Evolutionary conservation across 768 basidiomycete species (phyloP).

Genomic region (Suillus decipiens): DNA sequence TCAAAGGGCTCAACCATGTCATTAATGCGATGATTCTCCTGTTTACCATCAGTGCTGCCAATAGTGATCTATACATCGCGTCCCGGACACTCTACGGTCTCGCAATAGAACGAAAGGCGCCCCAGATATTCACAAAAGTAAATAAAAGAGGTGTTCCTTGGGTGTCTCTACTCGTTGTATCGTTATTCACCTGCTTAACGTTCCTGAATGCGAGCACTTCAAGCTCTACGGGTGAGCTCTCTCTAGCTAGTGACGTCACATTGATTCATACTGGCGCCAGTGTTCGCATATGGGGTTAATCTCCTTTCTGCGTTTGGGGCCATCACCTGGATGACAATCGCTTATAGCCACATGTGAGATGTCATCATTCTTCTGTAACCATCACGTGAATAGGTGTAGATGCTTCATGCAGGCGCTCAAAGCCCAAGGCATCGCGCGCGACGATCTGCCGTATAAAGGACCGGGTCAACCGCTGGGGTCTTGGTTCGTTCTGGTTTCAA

Average conservation of each 20-base stretch:
- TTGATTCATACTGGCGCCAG: slow-evolving; percentile 9
- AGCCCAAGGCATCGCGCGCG: slow-evolving; percentile 43
- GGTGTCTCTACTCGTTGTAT: slow-evolving; percentile 52
- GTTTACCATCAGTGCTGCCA: slow-evolving; percentile 65
- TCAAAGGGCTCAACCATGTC: slow-evolving; percentile 60
- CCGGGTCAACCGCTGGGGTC: slow-evolving; percentile 64
- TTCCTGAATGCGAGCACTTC: slow-evolving; percentile 60
- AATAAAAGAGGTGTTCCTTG: slow-evolving; percentile 50
- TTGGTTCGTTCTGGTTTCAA: slow-evolving; percentile 59
- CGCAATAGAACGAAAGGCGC: slow-evolving; percentile 53
- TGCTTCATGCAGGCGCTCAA: slow-evolving; percentile 52
- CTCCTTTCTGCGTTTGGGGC: slow-evolving; percentile 44
- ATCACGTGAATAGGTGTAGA: slow-evolving; percentile 29
- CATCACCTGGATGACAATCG: slow-evolving; percentile 46
- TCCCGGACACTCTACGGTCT: slow-evolving; percentile 57
- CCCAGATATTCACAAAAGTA: slow-evolving; percentile 43
- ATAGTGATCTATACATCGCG: slow-evolving; percentile 62
- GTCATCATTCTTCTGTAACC: not conserved
- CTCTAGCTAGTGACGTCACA: not conserved
- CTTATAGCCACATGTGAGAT: slow-evolving; percentile 60
- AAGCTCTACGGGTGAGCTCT: slow-evolving; percentile 47
- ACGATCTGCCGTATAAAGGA: slow-evolving; percentile 53
- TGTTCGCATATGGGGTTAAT: slow-evolving; percentile 42
- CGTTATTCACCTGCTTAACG: slow-evolving; percentile 54
- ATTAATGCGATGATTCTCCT: slow-evolving; percentile 66